A percentile compares a stretch with the other conserved stretches of the same genome.
phyloP scores from a whole-genome alignment of 768 basidiomycete genomes.

The Astraeus odoratus region DNA sequence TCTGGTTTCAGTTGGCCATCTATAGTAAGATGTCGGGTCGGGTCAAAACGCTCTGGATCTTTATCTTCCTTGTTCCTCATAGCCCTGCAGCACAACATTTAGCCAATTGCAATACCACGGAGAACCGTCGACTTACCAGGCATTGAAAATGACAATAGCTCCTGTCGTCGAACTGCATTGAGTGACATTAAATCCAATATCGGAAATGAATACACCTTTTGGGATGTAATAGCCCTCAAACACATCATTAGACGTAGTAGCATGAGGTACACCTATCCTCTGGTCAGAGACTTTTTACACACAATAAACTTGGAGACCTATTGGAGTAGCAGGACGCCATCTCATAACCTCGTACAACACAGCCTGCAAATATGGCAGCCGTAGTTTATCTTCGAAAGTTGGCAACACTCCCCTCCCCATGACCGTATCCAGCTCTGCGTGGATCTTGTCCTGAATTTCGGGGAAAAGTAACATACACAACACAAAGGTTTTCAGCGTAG shows the following conservation, averaged over 20 bases:
- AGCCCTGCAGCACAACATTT: background rate
- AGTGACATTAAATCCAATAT: background rate
- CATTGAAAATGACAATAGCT: background rate
- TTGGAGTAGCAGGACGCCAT: slow-evolving; percentile 13
- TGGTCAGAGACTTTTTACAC: background rate
- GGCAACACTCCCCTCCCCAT: slow-evolving; percentile 18
- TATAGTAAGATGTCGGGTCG: background rate
- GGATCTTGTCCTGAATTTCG: slow-evolving; percentile 18
- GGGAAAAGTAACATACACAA: slow-evolving; percentile 23
- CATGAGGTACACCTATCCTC: background rate
- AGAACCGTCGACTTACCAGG: background rate
- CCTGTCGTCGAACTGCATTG: background rate
- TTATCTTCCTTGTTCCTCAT: background rate
- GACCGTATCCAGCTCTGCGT: slow-evolving; percentile 21
- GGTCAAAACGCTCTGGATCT: background rate
- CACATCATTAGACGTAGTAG: slow-evolving; percentile 5
- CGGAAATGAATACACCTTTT: slow-evolving; percentile 9
- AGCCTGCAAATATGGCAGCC: slow-evolving; percentile 21
- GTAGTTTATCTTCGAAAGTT: slow-evolving; percentile 16
- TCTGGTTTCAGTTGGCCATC: background rate
- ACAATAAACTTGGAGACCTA: slow-evolving; percentile 4
- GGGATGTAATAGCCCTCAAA: slow-evolving; percentile 16
- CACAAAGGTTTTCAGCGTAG: slow-evolving; percentile 15
- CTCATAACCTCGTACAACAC: slow-evolving; percentile 19
- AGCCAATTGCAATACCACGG: background rate